Percentiles rank a stretch among this genome's conserved stretches.
Conservation (phyloP, 2,329 filamentous ascomycete species). For the Pseudogymnoascus verrucosus region DNA sequence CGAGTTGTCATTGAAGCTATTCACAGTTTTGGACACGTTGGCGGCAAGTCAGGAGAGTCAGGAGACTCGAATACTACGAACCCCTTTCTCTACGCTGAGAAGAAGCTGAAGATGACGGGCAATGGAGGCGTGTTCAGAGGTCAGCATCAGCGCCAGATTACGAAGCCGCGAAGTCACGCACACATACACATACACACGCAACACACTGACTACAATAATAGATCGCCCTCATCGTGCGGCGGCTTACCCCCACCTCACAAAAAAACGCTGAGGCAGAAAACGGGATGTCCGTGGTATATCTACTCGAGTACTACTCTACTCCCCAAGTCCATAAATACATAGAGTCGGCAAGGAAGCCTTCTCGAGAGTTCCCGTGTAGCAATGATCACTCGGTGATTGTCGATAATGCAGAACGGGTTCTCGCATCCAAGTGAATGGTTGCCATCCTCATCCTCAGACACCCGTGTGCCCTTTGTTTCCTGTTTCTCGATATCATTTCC, state of each 20-base stretch:
- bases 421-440: background rate
- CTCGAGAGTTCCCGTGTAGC: background rate
- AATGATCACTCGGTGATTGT: background rate
- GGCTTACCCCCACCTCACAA: background rate
- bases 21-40: background rate
- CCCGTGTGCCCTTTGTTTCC: background rate
- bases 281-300: background rate
- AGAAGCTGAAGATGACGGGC: background rate
- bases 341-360: background rate
- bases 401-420: background rate
- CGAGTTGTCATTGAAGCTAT: slow-evolving; percentile 5
- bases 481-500: slow-evolving; percentile 5
- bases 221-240: background rate
- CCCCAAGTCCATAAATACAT: background rate
- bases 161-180: background rate
- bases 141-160: background rate
- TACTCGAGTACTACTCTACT: background rate
- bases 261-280: background rate
- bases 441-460: background rate
- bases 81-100: background rate
- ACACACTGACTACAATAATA: background rate
- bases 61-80: background rate
- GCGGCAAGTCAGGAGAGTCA: background rate
- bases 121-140: background rate
- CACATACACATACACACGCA: background rate